Evolutionary conservation across 495 filamentous ascomycete genomes (phyloP).

Genomic region (Penicillium lividum): DNA sequence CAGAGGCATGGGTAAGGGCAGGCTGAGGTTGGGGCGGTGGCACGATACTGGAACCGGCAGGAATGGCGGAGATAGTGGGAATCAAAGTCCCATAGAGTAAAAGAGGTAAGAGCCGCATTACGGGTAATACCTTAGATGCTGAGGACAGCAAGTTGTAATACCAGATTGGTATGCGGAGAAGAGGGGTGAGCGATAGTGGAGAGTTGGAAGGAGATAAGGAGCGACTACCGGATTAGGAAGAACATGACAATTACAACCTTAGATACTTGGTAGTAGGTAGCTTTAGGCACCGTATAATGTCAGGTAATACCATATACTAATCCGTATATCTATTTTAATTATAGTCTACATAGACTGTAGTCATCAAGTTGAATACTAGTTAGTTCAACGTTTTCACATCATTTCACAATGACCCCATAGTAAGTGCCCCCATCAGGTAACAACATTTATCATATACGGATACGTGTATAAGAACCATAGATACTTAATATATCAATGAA

Average conservation of each 20-base stretch:
- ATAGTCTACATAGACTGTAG: no score
- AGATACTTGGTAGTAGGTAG: not conserved
- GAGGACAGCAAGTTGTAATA: not conserved
- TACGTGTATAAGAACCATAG: no score
- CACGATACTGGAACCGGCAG: conserved; percentile 47
- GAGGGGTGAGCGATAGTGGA: conserved; percentile 2
- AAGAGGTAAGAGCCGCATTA: conserved; percentile 13
- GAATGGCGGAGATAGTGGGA: conserved; percentile 35
- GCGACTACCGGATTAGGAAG: not conserved
- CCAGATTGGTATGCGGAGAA: not conserved
- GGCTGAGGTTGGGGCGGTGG: conserved; percentile 36
- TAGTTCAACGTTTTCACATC: no score
- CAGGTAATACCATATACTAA: no score
- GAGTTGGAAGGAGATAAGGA: not conserved
- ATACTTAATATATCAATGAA: no score
- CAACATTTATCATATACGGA: no score
- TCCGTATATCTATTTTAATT: no score
- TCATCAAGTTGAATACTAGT: no score
- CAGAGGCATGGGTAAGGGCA: conserved; percentile 30
- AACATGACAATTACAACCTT: not conserved
- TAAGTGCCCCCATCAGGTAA: no score
- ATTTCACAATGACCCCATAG: no score
- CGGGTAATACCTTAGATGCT: not conserved
- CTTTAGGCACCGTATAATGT: no score
- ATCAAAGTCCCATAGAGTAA: conserved; percentile 29